Evolutionary conservation across 768 basidiomycete genomes (phyloP), one percentile per base, ranked within the genome.

Genomic region (Terana coerulea): DNA sequence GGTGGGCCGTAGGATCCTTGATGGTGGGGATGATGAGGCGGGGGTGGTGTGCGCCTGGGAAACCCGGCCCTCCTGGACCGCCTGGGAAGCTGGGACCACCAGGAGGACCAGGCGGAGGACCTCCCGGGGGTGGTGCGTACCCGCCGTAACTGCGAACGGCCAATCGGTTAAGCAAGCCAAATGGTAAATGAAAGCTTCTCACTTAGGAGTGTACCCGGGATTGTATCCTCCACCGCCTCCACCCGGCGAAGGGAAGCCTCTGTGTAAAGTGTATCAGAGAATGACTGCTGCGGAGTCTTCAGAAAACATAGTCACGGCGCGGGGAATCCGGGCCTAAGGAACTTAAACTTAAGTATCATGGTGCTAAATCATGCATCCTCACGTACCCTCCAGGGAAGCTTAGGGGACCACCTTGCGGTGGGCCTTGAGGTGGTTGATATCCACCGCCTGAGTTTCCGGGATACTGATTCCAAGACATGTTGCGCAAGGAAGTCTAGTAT

Each of bases 391-490:
- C 15, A 30, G 30, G 45, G 29, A 46, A 46, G 3, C 30, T 8
- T 10, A 33, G 15, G 29, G 49, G 52, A 35, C 45, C 55, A 26
- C 40, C 24, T 3, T 49, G 52, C 15, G 59, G 59, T 29, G 55
- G 59, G 31, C 47, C 40, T 11, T 14, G 15, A 17, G 44, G 52
- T 29, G 44, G 46, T 5, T 29, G 42, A 26, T 44, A 36, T 25
- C 56, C 49, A 15, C 47, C 51, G 24, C 55, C 41, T 19, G 54
- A 47, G 29, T 61, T 54, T 12, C 57, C 59, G 21, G 57, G 59
- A 34, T 58, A 61, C 30, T 52, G 47, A 49, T 51, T 56, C 57
- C 54, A n/a, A n/a, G n/a, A 58, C 54, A 55, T 58, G 9, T 6
- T 19, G 15, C 14, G 22, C 9, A 14, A 10, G 33, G 5, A 5